These are phyloP conservation scores for Nelumbo lutea DNA, from an alignment of 164 flowering plant genomes.

Conservation along the genomic window DNA sequence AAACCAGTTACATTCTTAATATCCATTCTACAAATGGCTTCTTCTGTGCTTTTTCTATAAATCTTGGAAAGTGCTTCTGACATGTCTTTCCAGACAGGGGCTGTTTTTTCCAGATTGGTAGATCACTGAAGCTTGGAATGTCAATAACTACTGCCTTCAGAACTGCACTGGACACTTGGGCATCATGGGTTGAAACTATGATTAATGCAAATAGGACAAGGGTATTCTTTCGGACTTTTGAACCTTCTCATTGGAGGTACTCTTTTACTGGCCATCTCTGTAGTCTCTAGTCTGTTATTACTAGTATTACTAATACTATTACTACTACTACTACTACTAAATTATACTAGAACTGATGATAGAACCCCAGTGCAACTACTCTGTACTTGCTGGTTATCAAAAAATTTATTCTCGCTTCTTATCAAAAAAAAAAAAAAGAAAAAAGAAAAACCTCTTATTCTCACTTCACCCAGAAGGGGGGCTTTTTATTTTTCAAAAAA, in stretches of 20 bases:
- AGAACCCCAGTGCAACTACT: too few relatives aligned
- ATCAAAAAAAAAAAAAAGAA: too few relatives aligned
- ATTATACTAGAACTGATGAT: too few relatives aligned
- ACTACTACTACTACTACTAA: too few relatives aligned
- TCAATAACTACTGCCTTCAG: constrained; percentile 46
- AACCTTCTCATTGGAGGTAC: constrained; percentile 83
- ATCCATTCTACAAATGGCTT: too few relatives aligned
- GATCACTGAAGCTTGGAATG: constrained; percentile 68
- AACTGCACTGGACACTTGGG: constrained; percentile 69
- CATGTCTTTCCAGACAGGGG: constrained; percentile 58
- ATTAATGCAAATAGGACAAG: constrained; percentile 54
- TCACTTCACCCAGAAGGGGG: too few relatives aligned
- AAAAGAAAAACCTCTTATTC: too few relatives aligned
- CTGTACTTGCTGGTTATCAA: too few relatives aligned
- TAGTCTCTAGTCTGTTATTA: neutral
- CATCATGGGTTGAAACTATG: constrained; percentile 59
- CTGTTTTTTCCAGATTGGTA: constrained; percentile 59
- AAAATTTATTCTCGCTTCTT: too few relatives aligned
- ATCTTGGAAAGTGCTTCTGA: neutral
- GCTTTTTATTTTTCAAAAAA: too few relatives aligned
- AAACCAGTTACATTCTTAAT: too few relatives aligned
- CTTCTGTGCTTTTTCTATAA: too few relatives aligned
- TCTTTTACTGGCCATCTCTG: constrained; percentile 5
- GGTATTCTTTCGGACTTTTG: constrained; percentile 82
- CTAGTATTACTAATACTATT: neutral